These are phyloP conservation scores for Ulmus americana DNA, from an alignment of 331 rosid species.

Conservation along the genomic window DNA sequence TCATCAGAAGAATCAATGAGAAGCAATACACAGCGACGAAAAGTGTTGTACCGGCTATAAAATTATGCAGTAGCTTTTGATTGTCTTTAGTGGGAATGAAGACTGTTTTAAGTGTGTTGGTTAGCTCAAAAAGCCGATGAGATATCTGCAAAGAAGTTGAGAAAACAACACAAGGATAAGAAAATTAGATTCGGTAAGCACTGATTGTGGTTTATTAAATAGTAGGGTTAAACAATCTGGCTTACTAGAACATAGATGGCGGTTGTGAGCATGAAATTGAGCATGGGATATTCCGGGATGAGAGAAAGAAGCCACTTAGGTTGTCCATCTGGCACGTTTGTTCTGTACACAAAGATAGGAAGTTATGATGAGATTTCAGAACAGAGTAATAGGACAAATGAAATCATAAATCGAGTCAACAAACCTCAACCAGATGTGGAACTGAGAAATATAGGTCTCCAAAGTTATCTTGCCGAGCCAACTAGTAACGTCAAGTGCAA, in stretches of 20 bases:
- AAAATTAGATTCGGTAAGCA: conserved; percentile 10
- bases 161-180: conserved; percentile 18
- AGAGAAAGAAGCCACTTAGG: conserved; percentile 97
- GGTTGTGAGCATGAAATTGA: conserved; percentile 89
- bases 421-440: conserved; percentile 99
- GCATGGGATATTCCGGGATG: conserved; percentile 83
- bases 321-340: conserved; percentile 88
- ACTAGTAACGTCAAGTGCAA: conserved; percentile 37
- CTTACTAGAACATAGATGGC: conserved; percentile 75
- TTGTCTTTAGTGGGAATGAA: conserved; percentile 83
- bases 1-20: conserved; percentile 57
- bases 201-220: conserved; percentile 14
- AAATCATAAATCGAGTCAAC: conserved; percentile 21
- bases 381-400: conserved; percentile 3
- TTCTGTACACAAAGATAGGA: conserved; percentile 40
- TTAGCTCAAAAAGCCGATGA: conserved; percentile 79
- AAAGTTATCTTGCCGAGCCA: conserved; percentile 98
- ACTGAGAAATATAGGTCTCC: conserved; percentile 97
- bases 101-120: conserved; percentile 70
- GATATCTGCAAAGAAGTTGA: conserved; percentile 61
- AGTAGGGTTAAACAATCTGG: conserved; percentile 20
- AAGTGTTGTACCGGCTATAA: conserved; percentile 51
- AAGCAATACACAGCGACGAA: conserved; percentile 51
- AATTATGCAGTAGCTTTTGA: conserved; percentile 65
- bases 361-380: not conserved